Conservation (phyloP, 2,329 filamentous ascomycete species). For the Raffaelea ambrosiae region DNA sequence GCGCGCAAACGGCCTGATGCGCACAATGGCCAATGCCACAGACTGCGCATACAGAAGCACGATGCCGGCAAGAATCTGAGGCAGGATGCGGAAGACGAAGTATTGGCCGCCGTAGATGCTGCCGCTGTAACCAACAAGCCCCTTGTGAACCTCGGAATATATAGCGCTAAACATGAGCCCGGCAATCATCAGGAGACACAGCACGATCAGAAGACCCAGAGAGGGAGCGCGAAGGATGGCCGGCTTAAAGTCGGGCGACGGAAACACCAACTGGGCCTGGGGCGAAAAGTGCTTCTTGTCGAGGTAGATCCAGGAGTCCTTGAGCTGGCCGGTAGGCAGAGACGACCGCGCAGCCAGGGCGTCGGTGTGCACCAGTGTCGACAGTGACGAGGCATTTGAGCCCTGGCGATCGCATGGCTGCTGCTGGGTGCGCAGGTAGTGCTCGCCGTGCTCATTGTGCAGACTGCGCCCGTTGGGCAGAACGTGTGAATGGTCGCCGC, state of each 20-base stretch:
- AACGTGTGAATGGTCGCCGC: no score
- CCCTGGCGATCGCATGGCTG: no score
- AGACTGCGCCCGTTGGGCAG: no score
- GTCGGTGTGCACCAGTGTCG: constrained; percentile 10
- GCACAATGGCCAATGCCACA: constrained; percentile 64
- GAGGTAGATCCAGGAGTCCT: constrained; percentile 9
- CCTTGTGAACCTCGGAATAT: constrained; percentile 53
- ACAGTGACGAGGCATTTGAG: constrained; percentile 9
- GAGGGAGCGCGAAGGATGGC: constrained; percentile 59
- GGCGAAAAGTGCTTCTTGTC: constrained; percentile 6
- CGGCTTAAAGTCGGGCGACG: constrained; percentile 58
- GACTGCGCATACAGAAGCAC: constrained; percentile 71
- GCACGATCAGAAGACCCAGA: constrained; percentile 49
- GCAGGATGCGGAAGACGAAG: constrained; percentile 80
- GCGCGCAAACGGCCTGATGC: constrained; percentile 69
- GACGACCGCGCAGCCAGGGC: constrained; percentile 1
- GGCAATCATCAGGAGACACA: constrained; percentile 62
- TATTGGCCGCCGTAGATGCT: constrained; percentile 64
- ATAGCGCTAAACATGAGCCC: constrained; percentile 65
- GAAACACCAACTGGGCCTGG: constrained; percentile 14
- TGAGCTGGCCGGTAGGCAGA: constrained; percentile 1
- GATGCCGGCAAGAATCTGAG: constrained; percentile 64
- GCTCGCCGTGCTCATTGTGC: no score
- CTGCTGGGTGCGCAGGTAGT: constrained; percentile 1
- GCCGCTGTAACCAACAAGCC: constrained; percentile 58